Percentiles rank a stretch among this genome's conserved stretches.
phyloP scores from a whole-genome alignment of 768 basidiomycete genomes.

The Dentipellis sp. region DNA sequence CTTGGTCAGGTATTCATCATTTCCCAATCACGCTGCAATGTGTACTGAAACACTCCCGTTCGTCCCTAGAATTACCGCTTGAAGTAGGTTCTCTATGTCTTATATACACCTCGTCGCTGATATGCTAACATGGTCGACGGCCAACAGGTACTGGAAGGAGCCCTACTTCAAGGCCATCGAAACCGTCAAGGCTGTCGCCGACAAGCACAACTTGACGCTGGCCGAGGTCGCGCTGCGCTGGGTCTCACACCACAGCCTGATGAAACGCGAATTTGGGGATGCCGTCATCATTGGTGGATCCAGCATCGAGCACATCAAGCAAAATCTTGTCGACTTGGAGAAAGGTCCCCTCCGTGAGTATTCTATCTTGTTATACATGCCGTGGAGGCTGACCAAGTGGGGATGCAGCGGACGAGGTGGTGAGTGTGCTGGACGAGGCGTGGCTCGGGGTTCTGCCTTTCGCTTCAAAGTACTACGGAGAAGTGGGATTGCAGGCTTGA shows the following conservation, averaged over 20 bases:
- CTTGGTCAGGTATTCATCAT: slow-evolving; percentile 35
- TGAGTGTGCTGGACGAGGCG: slow-evolving; percentile 13
- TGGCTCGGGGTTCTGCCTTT: slow-evolving; percentile 10
- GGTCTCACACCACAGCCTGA: slow-evolving; percentile 38
- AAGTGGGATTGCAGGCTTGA: too few relatives aligned
- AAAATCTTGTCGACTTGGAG: slow-evolving; percentile 43
- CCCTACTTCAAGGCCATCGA: slow-evolving; percentile 41
- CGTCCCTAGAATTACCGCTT: slow-evolving; percentile 14
- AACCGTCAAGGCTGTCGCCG: slow-evolving; percentile 31
- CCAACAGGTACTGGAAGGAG: slow-evolving; percentile 42
- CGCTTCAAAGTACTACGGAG: slow-evolving; percentile 8
- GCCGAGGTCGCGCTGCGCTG: slow-evolving; percentile 36
- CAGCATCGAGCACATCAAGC: slow-evolving; percentile 45
- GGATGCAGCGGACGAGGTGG: slow-evolving; percentile 13
- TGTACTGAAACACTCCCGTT: not conserved
- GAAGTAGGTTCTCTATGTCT: not conserved
- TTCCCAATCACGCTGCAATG: not conserved
- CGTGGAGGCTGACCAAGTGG: not conserved
- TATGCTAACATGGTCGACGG: too few relatives aligned
- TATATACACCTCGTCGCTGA: too few relatives aligned
- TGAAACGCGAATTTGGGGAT: slow-evolving; percentile 39
- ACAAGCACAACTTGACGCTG: slow-evolving; percentile 28
- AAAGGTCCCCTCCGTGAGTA: slow-evolving; percentile 45
- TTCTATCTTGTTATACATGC: not conserved
- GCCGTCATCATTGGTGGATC: slow-evolving; percentile 56